A percentile compares a stretch with the other conserved stretches of the same genome.
Evolutionary conservation across 495 filamentous ascomycete genomes (phyloP).

Genomic region (Aspergillus heteromorphus): DNA sequence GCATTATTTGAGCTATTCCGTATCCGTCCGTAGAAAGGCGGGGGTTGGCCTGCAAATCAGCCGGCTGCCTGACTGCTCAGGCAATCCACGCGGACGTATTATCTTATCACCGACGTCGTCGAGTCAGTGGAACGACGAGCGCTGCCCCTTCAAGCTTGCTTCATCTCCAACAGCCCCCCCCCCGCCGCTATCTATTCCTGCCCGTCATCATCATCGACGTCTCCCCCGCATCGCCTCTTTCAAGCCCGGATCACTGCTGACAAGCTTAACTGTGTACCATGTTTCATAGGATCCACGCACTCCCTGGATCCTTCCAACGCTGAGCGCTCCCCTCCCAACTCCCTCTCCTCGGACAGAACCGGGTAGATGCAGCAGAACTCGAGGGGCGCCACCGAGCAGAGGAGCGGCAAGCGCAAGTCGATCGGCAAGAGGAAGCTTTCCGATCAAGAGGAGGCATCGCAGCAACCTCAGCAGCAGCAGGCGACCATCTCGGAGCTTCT

Average conservation of each 20-base stretch:
- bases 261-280: conserved; percentile 16
- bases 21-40: too few relatives aligned
- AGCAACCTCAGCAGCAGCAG: conserved; percentile 36
- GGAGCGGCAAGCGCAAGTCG: conserved; percentile 46
- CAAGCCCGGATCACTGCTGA: background rate
- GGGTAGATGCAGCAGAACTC: conserved; percentile 46
- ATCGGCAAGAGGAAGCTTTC: conserved; percentile 44
- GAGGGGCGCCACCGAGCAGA: conserved; percentile 39
- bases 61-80: background rate
- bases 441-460: conserved; percentile 34
- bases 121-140: conserved; percentile 1
- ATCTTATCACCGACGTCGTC: conserved; percentile 22
- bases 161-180: conserved; percentile 3
- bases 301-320: conserved; percentile 19
- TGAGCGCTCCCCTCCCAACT: conserved; percentile 14
- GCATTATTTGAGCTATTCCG: background rate
- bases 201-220: conserved; percentile 1
- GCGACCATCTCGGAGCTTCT: conserved; percentile 48
- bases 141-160: conserved; percentile 14
- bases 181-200: background rate
- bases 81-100: conserved; percentile 16
- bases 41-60: too few relatives aligned
- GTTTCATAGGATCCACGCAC: conserved; percentile 7
- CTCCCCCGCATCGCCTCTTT: background rate
- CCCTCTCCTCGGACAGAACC: conserved; percentile 29